A percentile compares a stretch with the other conserved stretches of the same genome.
Evolutionary conservation across 257 asterid genomes (phyloP).

Genomic region (Penstemon barbatus): DNA sequence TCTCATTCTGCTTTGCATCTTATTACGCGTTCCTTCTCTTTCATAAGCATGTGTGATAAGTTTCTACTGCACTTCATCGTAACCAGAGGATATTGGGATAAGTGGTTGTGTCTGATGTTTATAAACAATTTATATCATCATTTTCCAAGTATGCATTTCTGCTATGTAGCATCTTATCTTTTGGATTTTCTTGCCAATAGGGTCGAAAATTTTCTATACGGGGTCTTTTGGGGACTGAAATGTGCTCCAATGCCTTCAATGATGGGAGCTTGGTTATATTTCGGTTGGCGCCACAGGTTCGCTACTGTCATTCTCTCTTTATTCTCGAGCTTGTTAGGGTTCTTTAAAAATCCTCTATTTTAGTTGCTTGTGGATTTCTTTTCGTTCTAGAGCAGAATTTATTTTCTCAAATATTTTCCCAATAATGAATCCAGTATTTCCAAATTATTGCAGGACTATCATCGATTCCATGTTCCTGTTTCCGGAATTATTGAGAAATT

Average conservation of each 20-base stretch:
- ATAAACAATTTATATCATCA: constrained; percentile 3
- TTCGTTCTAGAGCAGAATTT: constrained; percentile 14
- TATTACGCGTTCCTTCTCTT: not conserved
- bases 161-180: constrained; percentile 22
- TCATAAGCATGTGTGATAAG: not conserved
- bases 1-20: constrained; percentile 1
- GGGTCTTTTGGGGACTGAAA: constrained; percentile 90
- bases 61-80: not conserved
- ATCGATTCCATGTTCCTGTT: constrained; percentile 91
- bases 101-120: constrained; percentile 6
- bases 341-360: not conserved
- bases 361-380: constrained; percentile 10
- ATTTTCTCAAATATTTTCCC: constrained; percentile 17
- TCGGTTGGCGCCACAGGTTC: constrained; percentile 99
- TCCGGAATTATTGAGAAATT: constrained; percentile 88
- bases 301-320: constrained; percentile 10
- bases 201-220: constrained; percentile 85
- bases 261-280: constrained; percentile 88
- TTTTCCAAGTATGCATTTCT: constrained; percentile 5
- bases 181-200: constrained; percentile 37
- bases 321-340: constrained; percentile 19
- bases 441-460: constrained; percentile 78
- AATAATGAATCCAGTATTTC: constrained; percentile 3
- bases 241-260: constrained; percentile 54
- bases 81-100: constrained; percentile 17